Base-by-base conservation (phyloP, 2,329 filamentous ascomycete species). In the Cercospora sp. region DNA sequence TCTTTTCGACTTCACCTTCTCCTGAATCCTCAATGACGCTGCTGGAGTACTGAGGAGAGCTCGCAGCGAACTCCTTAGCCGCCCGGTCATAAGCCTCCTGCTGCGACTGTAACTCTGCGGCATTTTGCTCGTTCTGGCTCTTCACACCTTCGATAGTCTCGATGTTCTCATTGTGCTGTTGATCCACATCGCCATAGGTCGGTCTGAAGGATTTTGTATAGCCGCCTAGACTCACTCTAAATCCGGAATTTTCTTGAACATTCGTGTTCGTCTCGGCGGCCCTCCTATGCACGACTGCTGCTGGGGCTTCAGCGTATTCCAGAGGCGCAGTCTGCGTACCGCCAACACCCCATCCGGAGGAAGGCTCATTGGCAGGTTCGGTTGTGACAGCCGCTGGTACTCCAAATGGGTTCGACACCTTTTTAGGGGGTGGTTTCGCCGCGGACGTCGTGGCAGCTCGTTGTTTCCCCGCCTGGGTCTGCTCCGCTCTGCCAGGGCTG, bases 321-420 rank as follows among this genome's bases (percentile, higher is more conserved):
- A 69, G 53, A 36, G 67, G 67, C 23, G 67, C 63, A 31, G 60
- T 58, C 42, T 36, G 48, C 13, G 67, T 69, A 12, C 60, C 64
- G 28, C 64, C 64, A 33, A 55, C 36, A 31, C 67, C 67, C 67
- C 67, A 69, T 31, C 64, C 66, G 36, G 39, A 42, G n/a, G 53
- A 28, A 51, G 55, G 20, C 5, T 20, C 55, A 23, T 20, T 57
- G 12, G 55, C 33, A 8, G 31, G 26, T 33, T 63, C 23, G 7
- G 13, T 20, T 26, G 23, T 26, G 20, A 28, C 26, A 30, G 53
- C 23, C 1, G 65, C 20, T 12, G 55, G 5, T 16, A 53, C 53
- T 33, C 61, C 61, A 12, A 67, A 67, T 16, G 65, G 65, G 30
- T 67, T 67, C 23, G 60, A 60, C 42, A 65, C 59, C 20, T 58